phyloP scores from a whole-genome alignment of 108 stramenopile species.

The Asterionellopsis glacialis region DNA sequence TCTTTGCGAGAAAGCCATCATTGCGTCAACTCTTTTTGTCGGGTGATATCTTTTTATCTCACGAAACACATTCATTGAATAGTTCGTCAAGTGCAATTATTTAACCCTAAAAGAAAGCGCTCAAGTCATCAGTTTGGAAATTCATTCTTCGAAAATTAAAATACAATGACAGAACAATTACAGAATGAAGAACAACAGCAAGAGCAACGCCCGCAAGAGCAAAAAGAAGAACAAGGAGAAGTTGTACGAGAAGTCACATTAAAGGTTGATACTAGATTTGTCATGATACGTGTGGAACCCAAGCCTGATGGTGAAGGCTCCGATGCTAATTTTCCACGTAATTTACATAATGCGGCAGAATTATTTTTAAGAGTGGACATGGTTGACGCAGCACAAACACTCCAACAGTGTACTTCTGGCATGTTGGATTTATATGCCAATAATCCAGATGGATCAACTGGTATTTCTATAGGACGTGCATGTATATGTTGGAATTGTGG shows the following conservation, averaged over 20 bases:
- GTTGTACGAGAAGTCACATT: slow-evolving; percentile 11
- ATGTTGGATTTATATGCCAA: slow-evolving; percentile 13
- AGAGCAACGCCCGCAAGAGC: no score
- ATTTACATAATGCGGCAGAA: slow-evolving; percentile 28
- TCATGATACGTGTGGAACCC: slow-evolving; percentile 9
- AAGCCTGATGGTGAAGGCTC: slow-evolving; percentile 14
- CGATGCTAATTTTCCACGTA: slow-evolving; percentile 24
- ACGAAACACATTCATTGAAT: no score
- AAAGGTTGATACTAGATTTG: slow-evolving; percentile 12
- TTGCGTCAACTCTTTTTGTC: no score
- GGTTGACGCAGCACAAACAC: slow-evolving; percentile 9
- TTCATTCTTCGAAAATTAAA: no score
- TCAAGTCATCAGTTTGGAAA: no score
- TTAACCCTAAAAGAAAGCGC: no score
- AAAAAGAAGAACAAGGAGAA: no score
- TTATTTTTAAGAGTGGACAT: slow-evolving; percentile 21
- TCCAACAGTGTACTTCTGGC: slow-evolving; percentile 9
- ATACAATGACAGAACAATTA: no score
- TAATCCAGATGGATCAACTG: background rate
- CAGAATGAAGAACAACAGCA: no score
- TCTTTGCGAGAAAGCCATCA: no score
- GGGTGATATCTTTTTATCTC: no score
- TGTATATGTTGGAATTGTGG: slow-evolving; percentile 28
- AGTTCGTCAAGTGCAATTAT: no score
- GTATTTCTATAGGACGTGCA: slow-evolving; percentile 10